phyloP scores from a whole-genome alignment of 768 basidiomycete species.

The Amanita jacksonii region DNA sequence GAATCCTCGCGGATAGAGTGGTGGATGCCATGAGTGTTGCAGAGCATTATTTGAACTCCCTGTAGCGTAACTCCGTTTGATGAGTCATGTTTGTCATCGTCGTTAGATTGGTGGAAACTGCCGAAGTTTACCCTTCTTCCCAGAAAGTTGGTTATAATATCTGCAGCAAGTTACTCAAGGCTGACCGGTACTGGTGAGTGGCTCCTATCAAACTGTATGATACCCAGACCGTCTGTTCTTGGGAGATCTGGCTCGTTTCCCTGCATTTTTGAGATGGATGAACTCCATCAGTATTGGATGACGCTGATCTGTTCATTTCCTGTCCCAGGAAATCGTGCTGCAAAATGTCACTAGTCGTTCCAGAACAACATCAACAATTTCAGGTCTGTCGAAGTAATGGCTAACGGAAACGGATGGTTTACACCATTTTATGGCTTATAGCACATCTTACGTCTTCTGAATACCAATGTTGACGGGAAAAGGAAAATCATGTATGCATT shows the following conservation, averaged over 20 bases:
- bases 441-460: slow-evolving; percentile 99
- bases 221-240: not conserved
- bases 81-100: not conserved
- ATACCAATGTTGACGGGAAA: slow-evolving; percentile 99
- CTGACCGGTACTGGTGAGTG: not conserved
- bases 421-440: slow-evolving; percentile 21
- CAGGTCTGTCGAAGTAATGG: too few relatives aligned
- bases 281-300: slow-evolving; percentile 10
- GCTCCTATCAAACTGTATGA: not conserved
- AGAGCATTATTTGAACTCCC: slow-evolving; percentile 24
- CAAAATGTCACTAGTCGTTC: slow-evolving; percentile 93
- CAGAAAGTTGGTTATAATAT: not conserved
- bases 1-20: slow-evolving; percentile 51
- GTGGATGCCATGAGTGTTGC: slow-evolving; percentile 60
- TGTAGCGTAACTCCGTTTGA: not conserved
- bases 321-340: slow-evolving; percentile 13
- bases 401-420: not conserved
- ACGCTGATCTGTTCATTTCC: slow-evolving; percentile 7
- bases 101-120: not conserved
- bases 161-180: not conserved
- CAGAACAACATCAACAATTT: slow-evolving; percentile 92
- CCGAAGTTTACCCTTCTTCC: not conserved
- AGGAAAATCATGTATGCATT: slow-evolving; percentile 99
- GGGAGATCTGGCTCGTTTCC: not conserved
- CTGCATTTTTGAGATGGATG: slow-evolving; percentile 13